phyloP scores from a whole-genome alignment of 176 grass and related monocot genomes.

The Stipa capillata region DNA sequence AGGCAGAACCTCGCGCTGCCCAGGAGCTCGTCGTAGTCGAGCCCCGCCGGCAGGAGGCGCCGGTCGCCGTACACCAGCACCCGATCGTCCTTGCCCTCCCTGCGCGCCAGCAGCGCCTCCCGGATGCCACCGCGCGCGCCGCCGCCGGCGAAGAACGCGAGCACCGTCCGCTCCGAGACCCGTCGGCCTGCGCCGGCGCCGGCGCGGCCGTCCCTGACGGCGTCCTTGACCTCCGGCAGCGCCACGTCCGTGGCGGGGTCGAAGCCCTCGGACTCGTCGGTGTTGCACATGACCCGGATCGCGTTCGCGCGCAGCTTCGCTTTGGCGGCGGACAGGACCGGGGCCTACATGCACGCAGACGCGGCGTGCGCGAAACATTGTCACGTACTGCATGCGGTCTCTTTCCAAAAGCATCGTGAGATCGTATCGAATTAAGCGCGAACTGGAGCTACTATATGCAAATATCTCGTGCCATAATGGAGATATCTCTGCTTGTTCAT shows the following conservation, averaged over 20 bases:
- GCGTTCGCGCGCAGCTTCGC: slow-evolving; percentile 9
- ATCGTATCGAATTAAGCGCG: not conserved
- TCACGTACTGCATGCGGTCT: not conserved
- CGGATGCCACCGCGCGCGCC: slow-evolving; percentile 22
- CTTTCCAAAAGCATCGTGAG: not conserved
- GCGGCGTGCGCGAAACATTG: not conserved
- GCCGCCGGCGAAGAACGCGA: slow-evolving; percentile 36
- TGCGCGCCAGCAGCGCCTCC: slow-evolving; percentile 16
- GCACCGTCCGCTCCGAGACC: not conserved
- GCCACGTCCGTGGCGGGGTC: slow-evolving; percentile 23
- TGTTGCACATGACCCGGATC: slow-evolving; percentile 34
- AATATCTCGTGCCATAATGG: not conserved
- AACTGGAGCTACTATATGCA: no score
- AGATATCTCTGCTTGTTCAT: not conserved
- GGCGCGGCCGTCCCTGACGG: not conserved
- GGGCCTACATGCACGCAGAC: slow-evolving; percentile 9
- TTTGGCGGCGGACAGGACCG: slow-evolving; percentile 22
- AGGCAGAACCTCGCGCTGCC: slow-evolving; percentile 31
- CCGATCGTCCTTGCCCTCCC: slow-evolving; percentile 19
- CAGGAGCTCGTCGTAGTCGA: slow-evolving; percentile 27
- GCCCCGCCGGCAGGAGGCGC: not conserved
- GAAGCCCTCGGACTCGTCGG: slow-evolving; percentile 46
- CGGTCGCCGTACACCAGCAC: slow-evolving; percentile 25
- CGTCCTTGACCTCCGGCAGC: slow-evolving; percentile 25
- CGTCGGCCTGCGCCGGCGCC: no score